Conservation (phyloP, 768 basidiomycete genomes). For the Auriscalpium vulgare region DNA sequence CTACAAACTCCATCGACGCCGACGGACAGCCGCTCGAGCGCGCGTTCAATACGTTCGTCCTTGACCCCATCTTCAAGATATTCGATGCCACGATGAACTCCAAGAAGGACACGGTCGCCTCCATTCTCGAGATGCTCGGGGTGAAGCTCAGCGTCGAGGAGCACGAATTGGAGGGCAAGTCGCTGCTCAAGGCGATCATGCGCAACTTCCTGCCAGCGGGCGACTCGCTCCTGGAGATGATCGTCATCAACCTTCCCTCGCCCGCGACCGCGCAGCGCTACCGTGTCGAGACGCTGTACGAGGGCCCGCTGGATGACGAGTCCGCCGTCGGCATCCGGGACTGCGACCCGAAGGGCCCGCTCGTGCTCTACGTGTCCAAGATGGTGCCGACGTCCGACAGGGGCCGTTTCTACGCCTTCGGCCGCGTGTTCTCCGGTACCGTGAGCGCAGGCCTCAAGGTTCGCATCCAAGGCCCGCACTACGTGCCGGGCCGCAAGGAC, state of each 20-base stretch:
- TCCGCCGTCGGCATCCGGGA: conserved; percentile 97
- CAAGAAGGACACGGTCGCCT: conserved; percentile 82
- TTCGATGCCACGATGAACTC: conserved; percentile 99
- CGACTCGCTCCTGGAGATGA: conserved; percentile 98
- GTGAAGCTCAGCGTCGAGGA: conserved; percentile 83
- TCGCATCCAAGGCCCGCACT: conserved; percentile 99
- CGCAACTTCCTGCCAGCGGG: conserved; percentile 99
- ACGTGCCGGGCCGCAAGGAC: conserved; percentile 96
- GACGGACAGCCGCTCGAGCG: conserved; percentile 90
- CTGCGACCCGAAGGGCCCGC: conserved; percentile 92
- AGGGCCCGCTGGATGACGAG: conserved; percentile 99
- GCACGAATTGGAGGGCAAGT: conserved; percentile 91
- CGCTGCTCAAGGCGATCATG: conserved; percentile 95
- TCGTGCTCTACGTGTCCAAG: conserved; percentile 98
- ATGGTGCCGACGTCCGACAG: conserved; percentile 99
- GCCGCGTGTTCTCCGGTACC: conserved; percentile 99
- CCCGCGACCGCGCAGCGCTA: conserved; percentile 95
- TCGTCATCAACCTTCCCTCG: conserved; percentile 98
- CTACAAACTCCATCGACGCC: conserved; percentile 62
- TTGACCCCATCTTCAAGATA: conserved; percentile 98
- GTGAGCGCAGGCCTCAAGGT: conserved; percentile 96
- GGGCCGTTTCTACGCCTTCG: conserved; percentile 99
- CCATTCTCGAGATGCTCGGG: conserved; percentile 95
- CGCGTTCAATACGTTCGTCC: conserved; percentile 96
- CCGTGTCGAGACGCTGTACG: conserved; percentile 99